Evolutionary conservation across 345 rosid species (phyloP), one percentile per base, ranked within the genome.

Genomic region (Linum lewisii): DNA sequence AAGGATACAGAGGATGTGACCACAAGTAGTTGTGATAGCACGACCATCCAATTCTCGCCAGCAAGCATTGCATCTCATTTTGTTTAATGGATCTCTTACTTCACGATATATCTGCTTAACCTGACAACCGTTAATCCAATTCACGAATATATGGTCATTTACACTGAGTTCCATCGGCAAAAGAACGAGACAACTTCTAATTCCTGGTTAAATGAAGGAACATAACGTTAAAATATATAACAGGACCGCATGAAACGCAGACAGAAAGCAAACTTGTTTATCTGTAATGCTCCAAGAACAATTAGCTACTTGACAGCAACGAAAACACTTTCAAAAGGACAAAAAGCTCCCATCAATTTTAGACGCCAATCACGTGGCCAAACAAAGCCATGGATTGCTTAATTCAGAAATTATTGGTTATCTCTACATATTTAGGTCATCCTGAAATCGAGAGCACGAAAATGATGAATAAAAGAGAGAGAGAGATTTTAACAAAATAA

Each of bases 11-110:
- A 89, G 73, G 47, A 93, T 75, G 67, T 93, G 96, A 61, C 94
- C 99, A 50, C 97, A 93, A 14, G 94, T 87, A 42, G 99, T 89
- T 65, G 87, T 66, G 66, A 93, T 62, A 6, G 99, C 99, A 38
- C 87, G 85, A 59, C 95, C 96, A 70, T 89, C 96, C 75, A 93
- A 67, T 66, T 93, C 97, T 63, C 85, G 86, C 99, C 99, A 90
- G 69, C 99, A 93, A 0, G 88, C 87, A 24, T 89, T 89, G 88
- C 99, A 93, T 80, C 85, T 87, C 99, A 93, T 93, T 58, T 78
- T 63, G 55, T 10, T 38, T 38, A 15, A 38, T 2, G 11, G 45
- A 38, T 38, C 2, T 13, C 13, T 8, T 10, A 8, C 16, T 38
- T 2, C 45, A 8, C 6, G 11, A 38, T 38, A 13, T 38, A 38